Evolutionary conservation across 129 eudicot genomes (phyloP).

Genomic region (Flaveria sonorensis): DNA sequence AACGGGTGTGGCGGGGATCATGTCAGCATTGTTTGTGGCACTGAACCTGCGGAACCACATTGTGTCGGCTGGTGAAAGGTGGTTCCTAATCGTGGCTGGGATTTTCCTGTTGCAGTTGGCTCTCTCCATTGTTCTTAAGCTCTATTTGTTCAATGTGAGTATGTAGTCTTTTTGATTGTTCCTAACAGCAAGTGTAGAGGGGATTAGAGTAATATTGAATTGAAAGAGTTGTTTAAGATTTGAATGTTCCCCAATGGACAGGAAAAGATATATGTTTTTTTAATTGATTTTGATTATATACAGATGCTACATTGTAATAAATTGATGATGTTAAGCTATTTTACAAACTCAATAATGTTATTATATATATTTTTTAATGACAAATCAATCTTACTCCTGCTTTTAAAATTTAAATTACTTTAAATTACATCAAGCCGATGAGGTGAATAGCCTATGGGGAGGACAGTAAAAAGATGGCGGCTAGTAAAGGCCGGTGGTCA

Average conservation of each 20-base stretch:
- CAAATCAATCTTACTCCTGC: too few relatives aligned
- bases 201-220: conserved; percentile 30
- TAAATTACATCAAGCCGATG: too few relatives aligned
- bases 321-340: not conserved
- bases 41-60: conserved; percentile 86
- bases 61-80: conserved; percentile 87
- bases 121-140: conserved; percentile 73
- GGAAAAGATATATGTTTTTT: conserved; percentile 17
- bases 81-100: conserved; percentile 90
- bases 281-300: conserved; percentile 28
- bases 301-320: not conserved
- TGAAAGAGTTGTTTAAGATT: conserved; percentile 14
- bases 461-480: too few relatives aligned
- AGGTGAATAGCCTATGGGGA: too few relatives aligned
- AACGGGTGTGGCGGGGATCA: conserved; percentile 94
- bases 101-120: conserved; percentile 96
- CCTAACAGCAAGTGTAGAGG: conserved; percentile 26
- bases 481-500: too few relatives aligned
- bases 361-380: not conserved
- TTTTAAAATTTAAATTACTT: too few relatives aligned
- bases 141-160: conserved; percentile 70
- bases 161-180: conserved; percentile 33
- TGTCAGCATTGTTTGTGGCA: conserved; percentile 95
- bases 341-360: not conserved
- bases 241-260: conserved; percentile 34